Base-by-base conservation (phyloP, 805 yeast species). In the Candida ficus region DNA sequence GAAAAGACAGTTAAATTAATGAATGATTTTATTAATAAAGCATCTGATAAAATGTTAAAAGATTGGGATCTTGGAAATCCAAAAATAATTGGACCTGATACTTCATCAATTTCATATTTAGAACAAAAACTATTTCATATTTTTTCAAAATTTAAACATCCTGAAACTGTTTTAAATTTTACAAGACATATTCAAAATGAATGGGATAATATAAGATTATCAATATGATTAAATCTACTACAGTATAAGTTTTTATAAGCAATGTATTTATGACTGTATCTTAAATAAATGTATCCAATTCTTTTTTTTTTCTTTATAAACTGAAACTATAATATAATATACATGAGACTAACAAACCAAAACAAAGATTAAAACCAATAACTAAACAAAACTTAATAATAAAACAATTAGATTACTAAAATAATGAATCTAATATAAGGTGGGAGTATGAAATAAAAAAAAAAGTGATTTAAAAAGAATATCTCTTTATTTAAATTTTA, bases 31-130 rank as follows among this genome's bases (percentile, higher is more conserved):
- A 20, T 54, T 14, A 25, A 39, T 2, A 35, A 18, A 9, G 17
- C 29, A 7, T 20, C 48, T 5, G 36, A 44, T 25, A 35, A 47
- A 7, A 28, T 30, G 17, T 21, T 29, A 4, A 19, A 46, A 4
- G 50, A 52, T 8, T 56, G 62, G 53, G 56, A 52, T 14, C 47
- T 50, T 35, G 53, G 50, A 19, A 25, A 22, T 2, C 27, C 39
- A 14, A 47, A 31, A 14, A 42, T 46, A 11, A 13, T 9, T 12
- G 36, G 37, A 6, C 29, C 21, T 11, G 39, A 38, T 7, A 37
- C 26, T 7, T 14, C 45, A 3, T 32, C 45, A 12, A 32, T 42
- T 8, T 4, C 42, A 6, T 40, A 38, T 14, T 21, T 41, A 14
- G 47, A 47, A 16, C 45, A 41, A 9, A 38, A 41, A 21, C 20